Conservation (phyloP, 1,284 basidiomycete species). For the Erythrobasidium hasegawianum region DNA sequence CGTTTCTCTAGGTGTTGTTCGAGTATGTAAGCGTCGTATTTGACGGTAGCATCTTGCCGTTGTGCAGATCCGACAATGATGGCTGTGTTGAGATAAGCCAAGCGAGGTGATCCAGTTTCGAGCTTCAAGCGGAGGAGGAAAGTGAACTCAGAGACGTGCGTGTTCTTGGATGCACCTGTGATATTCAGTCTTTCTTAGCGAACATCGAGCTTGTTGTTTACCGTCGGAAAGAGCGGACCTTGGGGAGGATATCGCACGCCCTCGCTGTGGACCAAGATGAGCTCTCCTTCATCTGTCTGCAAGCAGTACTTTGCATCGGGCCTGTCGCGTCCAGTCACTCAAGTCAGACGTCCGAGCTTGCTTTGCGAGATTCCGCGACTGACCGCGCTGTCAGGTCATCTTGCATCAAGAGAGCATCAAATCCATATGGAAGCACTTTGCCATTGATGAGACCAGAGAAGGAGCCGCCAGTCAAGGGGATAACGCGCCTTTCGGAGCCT, state of each 20-base stretch:
- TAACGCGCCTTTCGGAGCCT: constrained; percentile 26
- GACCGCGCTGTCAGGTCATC: constrained; percentile 27
- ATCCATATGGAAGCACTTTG: constrained; percentile 18
- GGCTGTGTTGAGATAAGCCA: constrained; percentile 30
- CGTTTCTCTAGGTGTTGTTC: constrained; percentile 19
- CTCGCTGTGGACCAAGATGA: constrained; percentile 22
- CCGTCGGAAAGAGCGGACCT: too few relatives aligned
- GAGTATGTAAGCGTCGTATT: constrained; percentile 31
- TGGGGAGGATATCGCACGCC: constrained; percentile 30
- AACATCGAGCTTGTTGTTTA: not conserved
- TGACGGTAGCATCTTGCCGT: constrained; percentile 17
- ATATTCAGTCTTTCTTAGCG: too few relatives aligned
- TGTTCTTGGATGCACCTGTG: too few relatives aligned
- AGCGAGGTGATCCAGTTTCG: constrained; percentile 23
- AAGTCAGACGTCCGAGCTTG: not conserved
- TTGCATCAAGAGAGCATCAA: constrained; percentile 29
- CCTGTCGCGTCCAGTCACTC: not conserved
- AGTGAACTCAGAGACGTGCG: constrained; percentile 24
- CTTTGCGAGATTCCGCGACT: not conserved
- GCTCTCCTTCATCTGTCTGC: constrained; percentile 28
- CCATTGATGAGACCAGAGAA: constrained; percentile 31
- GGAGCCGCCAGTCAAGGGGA: constrained; percentile 24
- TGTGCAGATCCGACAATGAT: constrained; percentile 33
- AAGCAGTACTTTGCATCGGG: constrained; percentile 29
- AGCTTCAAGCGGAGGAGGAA: constrained; percentile 22